phyloP scores from a whole-genome alignment of 352 stramenopile species.

The Phytophthora parvispora region DNA sequence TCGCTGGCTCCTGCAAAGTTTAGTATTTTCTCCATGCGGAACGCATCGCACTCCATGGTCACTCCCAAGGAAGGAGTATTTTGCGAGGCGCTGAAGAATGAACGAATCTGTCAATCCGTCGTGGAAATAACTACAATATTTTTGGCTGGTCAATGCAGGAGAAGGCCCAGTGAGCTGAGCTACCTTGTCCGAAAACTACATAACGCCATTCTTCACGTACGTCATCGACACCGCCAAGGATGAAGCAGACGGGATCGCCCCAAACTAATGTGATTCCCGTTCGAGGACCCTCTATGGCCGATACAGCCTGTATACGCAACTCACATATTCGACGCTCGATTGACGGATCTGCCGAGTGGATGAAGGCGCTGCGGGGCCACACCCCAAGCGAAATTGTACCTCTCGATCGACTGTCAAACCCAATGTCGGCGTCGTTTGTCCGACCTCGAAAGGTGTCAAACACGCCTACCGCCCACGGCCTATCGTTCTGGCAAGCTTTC shows the following conservation, averaged over 20 bases:
- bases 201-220: not conserved
- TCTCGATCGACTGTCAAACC: slow-evolving; percentile 17
- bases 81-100: too few relatives aligned
- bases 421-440: slow-evolving; percentile 8
- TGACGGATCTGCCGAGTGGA: slow-evolving; percentile 10
- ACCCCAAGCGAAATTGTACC: slow-evolving; percentile 7
- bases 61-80: not conserved
- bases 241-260: slow-evolving; percentile 8
- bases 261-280: not conserved
- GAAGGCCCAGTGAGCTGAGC: not conserved
- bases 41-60: not conserved
- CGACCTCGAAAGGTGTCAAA: slow-evolving; percentile 7
- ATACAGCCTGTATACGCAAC: slow-evolving; percentile 6
- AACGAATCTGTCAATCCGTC: not conserved
- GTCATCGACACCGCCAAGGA: not conserved
- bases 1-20: not conserved
- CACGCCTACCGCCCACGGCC: slow-evolving; percentile 1
- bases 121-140: slow-evolving; percentile 17
- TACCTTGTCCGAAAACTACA: not conserved
- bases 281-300: not conserved
- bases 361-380: slow-evolving; percentile 9
- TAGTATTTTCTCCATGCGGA: not conserved
- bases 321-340: slow-evolving; percentile 13
- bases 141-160: slow-evolving; percentile 6
- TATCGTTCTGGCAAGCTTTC: slow-evolving; percentile 43